These are phyloP conservation scores for Yamadazyma triangularis DNA, from an alignment of 1,139 yeast genomes.

Conservation along the genomic window DNA sequence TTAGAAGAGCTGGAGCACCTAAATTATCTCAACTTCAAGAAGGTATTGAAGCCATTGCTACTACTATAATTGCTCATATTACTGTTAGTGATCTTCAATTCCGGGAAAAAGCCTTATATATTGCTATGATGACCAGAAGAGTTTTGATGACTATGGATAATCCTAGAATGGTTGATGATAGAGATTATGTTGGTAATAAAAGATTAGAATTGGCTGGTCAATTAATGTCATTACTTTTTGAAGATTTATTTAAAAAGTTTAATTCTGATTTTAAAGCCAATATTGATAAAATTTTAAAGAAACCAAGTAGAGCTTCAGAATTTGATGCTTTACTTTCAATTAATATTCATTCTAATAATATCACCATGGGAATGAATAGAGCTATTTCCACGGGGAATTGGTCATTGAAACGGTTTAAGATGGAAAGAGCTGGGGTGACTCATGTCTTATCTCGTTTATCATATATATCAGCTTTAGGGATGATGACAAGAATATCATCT, in stretches of 20 bases:
- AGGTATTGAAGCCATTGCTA: slow-evolving; percentile 96
- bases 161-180: slow-evolving; percentile 93
- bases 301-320: slow-evolving; percentile 92
- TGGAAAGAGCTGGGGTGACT: slow-evolving; percentile 99
- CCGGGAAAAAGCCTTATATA: slow-evolving; percentile 88
- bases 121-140: slow-evolving; percentile 95
- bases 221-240: slow-evolving; percentile 88
- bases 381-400: slow-evolving; percentile 98
- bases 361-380: slow-evolving; percentile 90
- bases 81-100: slow-evolving; percentile 83
- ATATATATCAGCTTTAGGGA: slow-evolving; percentile 92
- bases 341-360: slow-evolving; percentile 85
- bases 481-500: slow-evolving; percentile 99
- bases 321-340: slow-evolving; percentile 89
- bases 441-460: slow-evolving; percentile 89
- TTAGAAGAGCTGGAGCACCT: slow-evolving; percentile 81
- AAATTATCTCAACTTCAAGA: slow-evolving; percentile 80
- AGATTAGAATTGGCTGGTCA: slow-evolving; percentile 97
- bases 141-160: slow-evolving; percentile 94
- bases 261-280: slow-evolving; percentile 91
- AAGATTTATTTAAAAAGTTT: slow-evolving; percentile 94
- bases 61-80: slow-evolving; percentile 92
- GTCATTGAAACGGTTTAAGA: slow-evolving; percentile 97
- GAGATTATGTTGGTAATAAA: slow-evolving; percentile 98
- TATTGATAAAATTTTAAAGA: slow-evolving; percentile 87